Base-by-base conservation (phyloP, 306 rosid genomes). In the Quercus bicolor region DNA sequence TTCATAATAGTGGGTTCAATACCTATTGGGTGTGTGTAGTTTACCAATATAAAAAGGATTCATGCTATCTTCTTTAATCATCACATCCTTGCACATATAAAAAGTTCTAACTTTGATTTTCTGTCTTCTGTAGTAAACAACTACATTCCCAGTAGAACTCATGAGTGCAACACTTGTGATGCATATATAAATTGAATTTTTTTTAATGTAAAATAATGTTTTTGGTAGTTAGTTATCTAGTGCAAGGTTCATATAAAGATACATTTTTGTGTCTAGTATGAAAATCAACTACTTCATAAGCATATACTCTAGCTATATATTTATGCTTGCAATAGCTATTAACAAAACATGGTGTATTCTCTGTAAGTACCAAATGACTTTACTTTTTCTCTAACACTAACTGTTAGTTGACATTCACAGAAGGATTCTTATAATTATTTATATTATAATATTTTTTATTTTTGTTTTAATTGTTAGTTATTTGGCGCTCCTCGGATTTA, bases 401-500 rank as follows among this genome's bases (percentile, higher is more conserved):
- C 73, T 6, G 77, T 45, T 45, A 45, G 14, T 45, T 10, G 62
- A 43, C 37, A 65, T 37, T 56, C 14, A 9, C 15, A 51, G n/a
- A 64, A 48, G 4, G 45, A 20, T 23, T 70, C 66, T 48, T 40
- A 76, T 14, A 74, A 70, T 45, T 45, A 45, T 45, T 12, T 45
- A 0, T 45, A 45, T 12, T 45, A 45, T 45, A 45, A 45, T 45
- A 45, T 45, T 74, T 53, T 53, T 60, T 28, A 14, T 53, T 66
- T 56, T 80, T 21, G 81, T 66, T 71, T 80, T 23, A 33, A 54
- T 78, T 79, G 31, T 34, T 68, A 91, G 97, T 72, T 91, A 84
- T 20, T 69, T 52, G 94, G 98, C 54, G 94, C 91, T 29, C 97
- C 97, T 21, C 91, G 98, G 79, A 51, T 94, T 73, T 94, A 71